These are phyloP conservation scores for Lipomyces yamanashiensis DNA, from an alignment of 805 yeast genomes.

Conservation along the genomic window DNA sequence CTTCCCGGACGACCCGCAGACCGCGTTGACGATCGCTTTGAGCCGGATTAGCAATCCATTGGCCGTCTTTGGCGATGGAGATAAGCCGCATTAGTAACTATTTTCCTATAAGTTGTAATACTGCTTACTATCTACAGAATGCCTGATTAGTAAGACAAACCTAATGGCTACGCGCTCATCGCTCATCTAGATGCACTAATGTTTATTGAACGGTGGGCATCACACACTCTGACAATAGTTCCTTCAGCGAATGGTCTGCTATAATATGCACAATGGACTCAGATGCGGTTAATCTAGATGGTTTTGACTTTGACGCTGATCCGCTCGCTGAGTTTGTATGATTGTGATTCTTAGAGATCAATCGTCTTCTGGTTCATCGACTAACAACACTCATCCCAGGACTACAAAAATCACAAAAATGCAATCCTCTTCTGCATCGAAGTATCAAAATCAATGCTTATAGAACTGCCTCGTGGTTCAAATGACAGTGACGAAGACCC, in stretches of 20 bases:
- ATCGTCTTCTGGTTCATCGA: background rate
- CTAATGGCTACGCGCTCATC: no score
- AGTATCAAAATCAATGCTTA: conserved; percentile 44
- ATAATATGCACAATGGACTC: background rate
- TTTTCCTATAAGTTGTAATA: no score
- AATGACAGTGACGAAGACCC: conserved; percentile 24
- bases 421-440: conserved; percentile 48
- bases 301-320: conserved; percentile 20
- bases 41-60: background rate
- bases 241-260: background rate
- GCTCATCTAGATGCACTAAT: no score
- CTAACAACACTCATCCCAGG: conserved; percentile 11
- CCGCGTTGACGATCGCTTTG: background rate
- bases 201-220: no score
- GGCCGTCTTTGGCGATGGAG: background rate
- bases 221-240: no score
- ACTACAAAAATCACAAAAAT: conserved; percentile 41
- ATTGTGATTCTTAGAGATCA: background rate
- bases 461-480: conserved; percentile 4
- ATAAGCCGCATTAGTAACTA: no score
- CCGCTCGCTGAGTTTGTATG: conserved; percentile 29
- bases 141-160: no score
- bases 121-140: no score
- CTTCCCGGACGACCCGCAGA: background rate
- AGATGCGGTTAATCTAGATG: background rate